Base-by-base conservation (phyloP, 2,329 filamentous ascomycete species). In the Monosporascus sp. region DNA sequence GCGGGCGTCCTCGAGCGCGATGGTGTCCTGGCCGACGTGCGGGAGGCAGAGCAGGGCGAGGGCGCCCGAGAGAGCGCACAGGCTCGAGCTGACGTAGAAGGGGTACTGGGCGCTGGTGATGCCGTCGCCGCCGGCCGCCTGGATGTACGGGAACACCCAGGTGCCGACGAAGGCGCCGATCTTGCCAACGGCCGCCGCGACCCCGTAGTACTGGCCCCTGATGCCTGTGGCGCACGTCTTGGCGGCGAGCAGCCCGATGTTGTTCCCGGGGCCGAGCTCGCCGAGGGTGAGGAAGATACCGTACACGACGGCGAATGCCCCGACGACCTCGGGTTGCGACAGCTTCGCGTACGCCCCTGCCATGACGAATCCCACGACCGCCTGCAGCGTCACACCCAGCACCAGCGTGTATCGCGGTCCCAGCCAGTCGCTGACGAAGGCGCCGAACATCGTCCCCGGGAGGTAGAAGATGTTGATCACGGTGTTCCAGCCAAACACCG, bases 401-500 rank as follows among this genome's bases (percentile, higher is more conserved):
- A 82, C 82, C 0, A 97, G 77, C 1, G 88, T 87, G 60, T 87
- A 83, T 53, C 86, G 85, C 1, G 92, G 91, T 0, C 92, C 92
- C 49, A 95, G 74, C 73, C 79, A 84, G 71, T 97, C 92, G 26
- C 85, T 87, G 7, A 88, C 74, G 52, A 88, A 88, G 0, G 89
- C 88, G 20, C 92, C 92, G 3, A 88, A 70, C 50, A 92, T 76
- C 24, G 89, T 89, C 1, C 92, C 92, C 0, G 91, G 91, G 48
- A 96, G 80, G 70, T 95, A 95, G 70, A 96, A 96, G 57, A 91
- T 74, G 69, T 94, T 96, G 74, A 95, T 84, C 43, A 96, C 80
- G 0, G 88, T 91, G 66, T 90, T 91, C 91, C 91, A 96, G 41
- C 91, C 92, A 56, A 96, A 92, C 11, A 85, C 74, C 57, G 87